These are phyloP conservation scores for Magnaporthiopsis poae DNA, from an alignment of 2,329 filamentous ascomycete species.

Conservation along the genomic window DNA sequence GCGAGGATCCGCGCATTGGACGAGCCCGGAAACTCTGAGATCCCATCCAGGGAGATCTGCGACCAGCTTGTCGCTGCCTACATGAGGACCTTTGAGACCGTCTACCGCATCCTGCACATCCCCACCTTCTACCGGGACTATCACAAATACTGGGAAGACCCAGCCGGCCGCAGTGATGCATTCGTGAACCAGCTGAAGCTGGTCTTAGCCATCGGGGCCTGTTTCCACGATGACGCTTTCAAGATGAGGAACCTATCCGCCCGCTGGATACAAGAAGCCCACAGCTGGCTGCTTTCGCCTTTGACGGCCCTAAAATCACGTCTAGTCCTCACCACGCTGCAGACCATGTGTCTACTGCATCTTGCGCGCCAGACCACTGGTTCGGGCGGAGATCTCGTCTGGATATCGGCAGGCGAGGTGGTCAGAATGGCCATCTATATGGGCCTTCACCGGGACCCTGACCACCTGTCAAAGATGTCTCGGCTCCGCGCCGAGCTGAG, in stretches of 20 bases:
- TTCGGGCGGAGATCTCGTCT: conserved; percentile 36
- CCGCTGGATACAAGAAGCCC: conserved; percentile 44
- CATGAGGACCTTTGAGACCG: conserved; percentile 45
- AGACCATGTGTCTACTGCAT: conserved; percentile 42
- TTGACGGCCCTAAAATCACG: conserved; percentile 37
- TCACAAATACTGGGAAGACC: conserved; percentile 32
- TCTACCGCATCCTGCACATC: conserved; percentile 47
- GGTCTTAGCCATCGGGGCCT: conserved; percentile 41
- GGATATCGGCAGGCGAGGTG: conserved; percentile 35
- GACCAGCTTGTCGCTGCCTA: conserved; percentile 44
- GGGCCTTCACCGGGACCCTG: conserved; percentile 41
- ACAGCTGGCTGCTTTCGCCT: conserved; percentile 38
- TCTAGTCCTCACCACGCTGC: conserved; percentile 38
- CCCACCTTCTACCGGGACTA: conserved; percentile 49
- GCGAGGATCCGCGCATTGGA: conserved; percentile 21
- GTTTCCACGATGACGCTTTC: conserved; percentile 35
- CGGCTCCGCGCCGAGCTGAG: conserved; percentile 35
- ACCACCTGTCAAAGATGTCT: conserved; percentile 24
- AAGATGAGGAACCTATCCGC: conserved; percentile 32
- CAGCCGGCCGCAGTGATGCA: conserved; percentile 10
- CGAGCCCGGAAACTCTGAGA: conserved; percentile 6
- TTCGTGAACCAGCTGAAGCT: conserved; percentile 46
- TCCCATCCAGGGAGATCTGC: conserved; percentile 25
- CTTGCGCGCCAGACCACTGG: conserved; percentile 35
- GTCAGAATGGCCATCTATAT: conserved; percentile 38